Percentiles rank a stretch among this genome's conserved stretches.
These are phyloP conservation scores for Phytopythium mirpurense DNA, from an alignment of 352 stramenopile genomes.

Conservation along the genomic window DNA sequence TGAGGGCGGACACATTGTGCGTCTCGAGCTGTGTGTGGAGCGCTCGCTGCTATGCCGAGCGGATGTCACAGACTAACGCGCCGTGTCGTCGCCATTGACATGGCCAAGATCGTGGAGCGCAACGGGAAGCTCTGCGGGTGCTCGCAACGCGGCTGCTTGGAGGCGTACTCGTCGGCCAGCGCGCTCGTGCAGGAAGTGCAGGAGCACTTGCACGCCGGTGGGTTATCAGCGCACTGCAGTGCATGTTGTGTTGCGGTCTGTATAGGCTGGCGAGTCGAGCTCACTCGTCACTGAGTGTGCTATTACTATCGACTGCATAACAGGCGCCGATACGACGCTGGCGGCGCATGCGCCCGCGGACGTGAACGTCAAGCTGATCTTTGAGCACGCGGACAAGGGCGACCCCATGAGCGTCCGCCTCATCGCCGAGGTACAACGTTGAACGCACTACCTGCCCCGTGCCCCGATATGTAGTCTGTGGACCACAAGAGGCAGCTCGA, in stretches of 20 bases:
- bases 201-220: constrained; percentile 56
- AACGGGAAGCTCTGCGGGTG: constrained; percentile 73
- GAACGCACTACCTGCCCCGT: too few relatives aligned
- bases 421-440: constrained; percentile 64
- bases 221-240: too few relatives aligned
- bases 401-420: constrained; percentile 65
- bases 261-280: too few relatives aligned
- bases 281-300: too few relatives aligned
- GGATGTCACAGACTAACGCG: too few relatives aligned
- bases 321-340: constrained; percentile 46
- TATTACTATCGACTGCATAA: too few relatives aligned
- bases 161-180: constrained; percentile 71
- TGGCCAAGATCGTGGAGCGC: constrained; percentile 67
- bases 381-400: constrained; percentile 55
- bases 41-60: too few relatives aligned
- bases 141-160: constrained; percentile 67
- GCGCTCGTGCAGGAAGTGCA: constrained; percentile 61
- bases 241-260: too few relatives aligned
- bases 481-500: too few relatives aligned
- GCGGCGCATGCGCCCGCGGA: constrained; percentile 27
- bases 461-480: too few relatives aligned
- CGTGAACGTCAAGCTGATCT: constrained; percentile 76
- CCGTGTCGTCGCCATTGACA: too few relatives aligned
- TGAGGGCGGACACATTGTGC: constrained; percentile 78
- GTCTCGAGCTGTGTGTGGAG: neutral